Evolutionary conservation across 139 green algal species (phyloP), one percentile per base, ranked within the genome.

Genomic region (Asterochloris erici): DNA sequence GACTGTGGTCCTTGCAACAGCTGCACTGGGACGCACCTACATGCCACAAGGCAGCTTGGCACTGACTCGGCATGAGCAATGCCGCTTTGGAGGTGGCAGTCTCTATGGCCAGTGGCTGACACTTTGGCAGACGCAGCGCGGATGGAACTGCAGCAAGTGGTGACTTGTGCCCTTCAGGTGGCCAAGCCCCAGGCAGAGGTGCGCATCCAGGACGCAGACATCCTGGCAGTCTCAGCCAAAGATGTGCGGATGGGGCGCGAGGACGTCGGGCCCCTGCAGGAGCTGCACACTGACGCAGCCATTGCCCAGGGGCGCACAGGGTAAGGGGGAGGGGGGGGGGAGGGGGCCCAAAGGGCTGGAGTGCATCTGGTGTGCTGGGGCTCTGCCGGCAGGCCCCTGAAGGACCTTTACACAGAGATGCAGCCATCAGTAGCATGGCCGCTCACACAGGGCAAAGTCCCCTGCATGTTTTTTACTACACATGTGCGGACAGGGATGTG

Each of bases 271-370:
- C 60, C 26, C 76, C 47, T 62, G 84, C 77, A 80, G 88, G 90
- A 71, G 79, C 89, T 81, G 79, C 85, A 91, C 82, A 96, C 92
- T 26, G 93, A 96, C 68, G 87, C 92, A 68, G 90, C 89, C 76
- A 96, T 96, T n/a, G 90, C 87, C 0, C 80, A 90, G 14, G 89
- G 90, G 0, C 85, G 89, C 17, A 93, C 90, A 77, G 89, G 89
- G 86, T 93, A 79, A 87, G 38, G 38, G 38, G 38, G 38, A 6
- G 38, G 4, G 38, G 38, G 38, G 38, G 38, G 38, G 38, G 38
- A 6, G 38, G 38, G 38, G 38, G 38, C 6, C 15, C 23, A 24
- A 69, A 16, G 19, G 19, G 10, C 19, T 9, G 21, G 1, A 23
- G 2, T 13, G 66, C 9, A 71, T 23, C 17, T 26, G 66, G 66